Evolutionary conservation across 495 filamentous ascomycete genomes (phyloP).

Genomic region (Hyaloscypha finlandica): DNA sequence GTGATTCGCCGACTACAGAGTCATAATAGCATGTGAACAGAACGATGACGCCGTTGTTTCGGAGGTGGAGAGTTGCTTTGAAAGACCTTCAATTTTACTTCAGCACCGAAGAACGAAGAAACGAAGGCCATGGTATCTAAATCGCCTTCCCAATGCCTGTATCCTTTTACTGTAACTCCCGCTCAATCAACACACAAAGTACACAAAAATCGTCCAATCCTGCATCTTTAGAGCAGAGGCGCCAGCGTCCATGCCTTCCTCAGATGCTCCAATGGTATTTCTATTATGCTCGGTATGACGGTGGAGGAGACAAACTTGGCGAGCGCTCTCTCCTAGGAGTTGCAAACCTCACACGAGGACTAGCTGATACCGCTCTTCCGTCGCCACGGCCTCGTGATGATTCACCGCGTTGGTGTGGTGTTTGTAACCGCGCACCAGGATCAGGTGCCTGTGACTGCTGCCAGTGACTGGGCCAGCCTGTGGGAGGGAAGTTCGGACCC

Average conservation of each 20-base stretch:
- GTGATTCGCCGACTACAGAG: too few relatives aligned
- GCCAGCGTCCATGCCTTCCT: slow-evolving; percentile 14
- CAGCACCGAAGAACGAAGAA: not conserved
- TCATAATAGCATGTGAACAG: too few relatives aligned
- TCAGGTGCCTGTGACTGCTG: slow-evolving; percentile 20
- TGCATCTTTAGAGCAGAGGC: not conserved
- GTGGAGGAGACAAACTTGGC: slow-evolving; percentile 15
- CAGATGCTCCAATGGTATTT: not conserved
- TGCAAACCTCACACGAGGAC: slow-evolving; percentile 25
- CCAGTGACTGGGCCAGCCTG: slow-evolving; percentile 31
- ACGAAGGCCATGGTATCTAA: not conserved
- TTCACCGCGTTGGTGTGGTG: slow-evolving; percentile 6
- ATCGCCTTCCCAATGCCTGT: not conserved
- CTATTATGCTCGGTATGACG: slow-evolving; percentile 14
- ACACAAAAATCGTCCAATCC: not conserved
- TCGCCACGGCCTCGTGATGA: slow-evolving; percentile 10
- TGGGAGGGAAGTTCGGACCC: slow-evolving; percentile 17
- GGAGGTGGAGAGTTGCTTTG: not conserved
- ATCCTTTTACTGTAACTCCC: slow-evolving; percentile 8
- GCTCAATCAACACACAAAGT: slow-evolving; percentile 15
- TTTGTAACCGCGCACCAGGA: not conserved
- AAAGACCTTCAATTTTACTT: not conserved
- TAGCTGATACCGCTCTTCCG: slow-evolving; percentile 7
- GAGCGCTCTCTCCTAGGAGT: slow-evolving; percentile 5
- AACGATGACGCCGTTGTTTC: too few relatives aligned